These are phyloP conservation scores for Paecilomyces fulvus DNA, from an alignment of 2,329 filamentous ascomycete species.

Conservation along the genomic window DNA sequence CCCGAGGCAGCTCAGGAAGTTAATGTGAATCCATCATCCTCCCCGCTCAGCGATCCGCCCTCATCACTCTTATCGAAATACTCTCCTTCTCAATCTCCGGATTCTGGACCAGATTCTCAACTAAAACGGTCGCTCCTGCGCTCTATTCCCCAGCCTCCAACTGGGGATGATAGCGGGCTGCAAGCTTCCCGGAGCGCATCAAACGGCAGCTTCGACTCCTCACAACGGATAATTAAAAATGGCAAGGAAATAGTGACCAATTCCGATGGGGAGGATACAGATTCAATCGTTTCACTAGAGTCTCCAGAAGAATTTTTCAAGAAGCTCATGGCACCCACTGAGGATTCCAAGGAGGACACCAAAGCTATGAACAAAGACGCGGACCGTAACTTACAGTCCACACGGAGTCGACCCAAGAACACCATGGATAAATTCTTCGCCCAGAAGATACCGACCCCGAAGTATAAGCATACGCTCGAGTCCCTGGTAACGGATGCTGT, in stretches of 20 bases:
- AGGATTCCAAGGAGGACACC: slow-evolving; percentile 5
- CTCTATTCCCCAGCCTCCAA: slow-evolving; percentile 4
- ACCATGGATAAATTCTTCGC: slow-evolving; percentile 5
- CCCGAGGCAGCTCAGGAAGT: slow-evolving; percentile 9
- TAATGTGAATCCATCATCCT: slow-evolving; percentile 16
- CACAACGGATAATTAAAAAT: slow-evolving; percentile 49
- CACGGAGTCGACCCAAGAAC: slow-evolving; percentile 2
- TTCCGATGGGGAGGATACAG: slow-evolving; percentile 63
- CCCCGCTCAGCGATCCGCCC: slow-evolving; percentile 18
- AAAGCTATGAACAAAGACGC: slow-evolving; percentile 3
- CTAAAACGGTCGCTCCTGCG: slow-evolving; percentile 10
- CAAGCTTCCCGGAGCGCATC: slow-evolving; percentile 14
- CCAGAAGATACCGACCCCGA: slow-evolving; percentile 21
- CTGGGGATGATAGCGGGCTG: slow-evolving; percentile 3
- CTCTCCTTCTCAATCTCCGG: slow-evolving; percentile 9
- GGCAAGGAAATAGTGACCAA: slow-evolving; percentile 50
- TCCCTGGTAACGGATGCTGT: slow-evolving; percentile 52
- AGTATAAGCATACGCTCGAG: slow-evolving; percentile 57
- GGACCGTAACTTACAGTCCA: slow-evolving; percentile 9
- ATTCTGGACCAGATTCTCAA: slow-evolving; percentile 7
- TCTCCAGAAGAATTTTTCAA: slow-evolving; percentile 46
- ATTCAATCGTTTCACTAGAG: slow-evolving; percentile 48
- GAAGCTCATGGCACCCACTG: slow-evolving; percentile 13
- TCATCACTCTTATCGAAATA: slow-evolving; percentile 12
- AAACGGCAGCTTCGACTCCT: slow-evolving; percentile 18